These are phyloP conservation scores for Plasmodium yoelii DNA, from an alignment of 169 alveolate species.

Conservation along the genomic window DNA sequence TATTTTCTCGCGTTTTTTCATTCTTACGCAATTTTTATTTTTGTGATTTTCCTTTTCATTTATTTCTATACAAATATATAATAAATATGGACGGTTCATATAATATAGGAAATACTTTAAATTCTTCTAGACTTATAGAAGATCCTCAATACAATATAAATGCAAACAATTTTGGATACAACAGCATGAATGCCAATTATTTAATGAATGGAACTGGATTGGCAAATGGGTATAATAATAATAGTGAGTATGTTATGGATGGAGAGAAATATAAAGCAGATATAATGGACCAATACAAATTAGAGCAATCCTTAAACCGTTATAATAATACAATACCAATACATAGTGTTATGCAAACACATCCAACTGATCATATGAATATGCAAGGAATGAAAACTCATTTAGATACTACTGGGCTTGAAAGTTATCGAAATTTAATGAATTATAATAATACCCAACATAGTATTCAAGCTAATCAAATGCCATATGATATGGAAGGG, in stretches of 20 bases:
- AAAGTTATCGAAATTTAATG: constrained; percentile 54
- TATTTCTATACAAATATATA: too few species aligned
- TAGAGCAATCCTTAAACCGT: constrained; percentile 46
- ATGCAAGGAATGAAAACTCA: constrained; percentile 71
- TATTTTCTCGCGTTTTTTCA: too few species aligned
- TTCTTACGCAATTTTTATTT: too few species aligned
- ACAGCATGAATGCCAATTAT: constrained; percentile 52
- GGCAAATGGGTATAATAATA: constrained; percentile 24
- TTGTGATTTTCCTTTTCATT: too few species aligned
- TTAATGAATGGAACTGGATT: constrained; percentile 69
- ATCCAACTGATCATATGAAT: constrained; percentile 30
- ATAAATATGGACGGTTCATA: constrained; percentile 54
- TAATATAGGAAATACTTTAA: constrained; percentile 37
- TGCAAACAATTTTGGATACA: constrained; percentile 29
- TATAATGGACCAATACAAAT: constrained; percentile 41
- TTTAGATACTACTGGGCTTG: constrained; percentile 60
- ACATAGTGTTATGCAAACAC: constrained; percentile 27
- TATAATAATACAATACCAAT: constrained; percentile 67
- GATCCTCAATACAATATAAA: constrained; percentile 36
- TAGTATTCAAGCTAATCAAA: constrained; percentile 43
- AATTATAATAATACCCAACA: constrained; percentile 74
- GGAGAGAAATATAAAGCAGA: constrained; percentile 59
- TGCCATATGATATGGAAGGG: constrained; percentile 45
- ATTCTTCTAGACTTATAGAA: constrained; percentile 60
- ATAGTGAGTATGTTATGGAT: constrained; percentile 20